phyloP scores from a whole-genome alignment of 768 basidiomycete species.

The Boletus eberwhitei region DNA sequence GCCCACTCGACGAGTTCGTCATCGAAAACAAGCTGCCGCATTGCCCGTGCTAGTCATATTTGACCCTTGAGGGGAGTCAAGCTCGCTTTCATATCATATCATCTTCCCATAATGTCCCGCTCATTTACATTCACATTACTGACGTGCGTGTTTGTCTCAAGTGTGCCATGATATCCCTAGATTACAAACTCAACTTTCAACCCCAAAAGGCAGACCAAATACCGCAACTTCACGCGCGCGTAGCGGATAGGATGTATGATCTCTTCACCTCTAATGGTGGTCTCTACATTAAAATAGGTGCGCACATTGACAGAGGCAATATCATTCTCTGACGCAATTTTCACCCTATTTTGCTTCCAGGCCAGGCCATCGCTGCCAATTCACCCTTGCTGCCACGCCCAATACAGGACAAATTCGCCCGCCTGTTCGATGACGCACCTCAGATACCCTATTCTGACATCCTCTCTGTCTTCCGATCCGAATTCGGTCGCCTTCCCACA shows the following conservation, averaged over 20 bases:
- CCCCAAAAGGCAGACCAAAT: conserved; percentile 69
- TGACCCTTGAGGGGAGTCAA: not conserved
- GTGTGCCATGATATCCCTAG: conserved; percentile 68
- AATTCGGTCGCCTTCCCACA: conserved; percentile 64
- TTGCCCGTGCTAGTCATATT: not conserved
- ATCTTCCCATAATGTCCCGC: not conserved
- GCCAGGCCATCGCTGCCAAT: conserved; percentile 82
- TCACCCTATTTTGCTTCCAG: conserved; percentile 24
- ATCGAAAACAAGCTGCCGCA: not conserved
- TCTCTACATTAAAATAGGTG: conserved; percentile 81
- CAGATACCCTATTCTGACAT: conserved; percentile 74
- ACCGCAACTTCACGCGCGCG: conserved; percentile 79
- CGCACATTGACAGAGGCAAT: conserved; percentile 2
- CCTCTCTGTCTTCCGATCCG: conserved; percentile 59
- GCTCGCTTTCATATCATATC: not conserved
- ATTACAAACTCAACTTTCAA: conserved; percentile 89
- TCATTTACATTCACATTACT: not conserved
- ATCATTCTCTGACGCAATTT: not conserved
- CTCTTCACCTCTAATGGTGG: conserved; percentile 82
- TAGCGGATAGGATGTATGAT: conserved; percentile 72
- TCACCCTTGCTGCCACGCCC: conserved; percentile 80
- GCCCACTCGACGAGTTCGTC: not conserved
- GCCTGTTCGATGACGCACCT: conserved; percentile 86
- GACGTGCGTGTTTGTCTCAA: conserved; percentile 31
- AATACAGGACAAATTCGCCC: conserved; percentile 78